Conservation (phyloP, 2,329 filamentous ascomycete species). For the Epichloe glyceriae region DNA sequence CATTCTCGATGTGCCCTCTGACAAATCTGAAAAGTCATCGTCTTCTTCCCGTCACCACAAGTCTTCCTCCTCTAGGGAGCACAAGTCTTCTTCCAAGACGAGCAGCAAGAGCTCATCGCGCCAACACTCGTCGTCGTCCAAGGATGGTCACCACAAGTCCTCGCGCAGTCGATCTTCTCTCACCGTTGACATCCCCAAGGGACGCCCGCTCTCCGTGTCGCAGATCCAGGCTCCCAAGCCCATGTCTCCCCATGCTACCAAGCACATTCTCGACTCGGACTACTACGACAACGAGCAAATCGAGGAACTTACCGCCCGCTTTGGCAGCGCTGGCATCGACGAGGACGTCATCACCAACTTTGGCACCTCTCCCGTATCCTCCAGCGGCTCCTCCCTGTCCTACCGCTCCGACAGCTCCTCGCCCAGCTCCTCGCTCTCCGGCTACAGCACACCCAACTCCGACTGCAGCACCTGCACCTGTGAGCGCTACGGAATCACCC, state of each 20-base stretch:
- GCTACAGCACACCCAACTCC: conserved; percentile 67
- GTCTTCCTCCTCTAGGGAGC: conserved; percentile 14
- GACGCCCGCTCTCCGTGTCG: conserved; percentile 74
- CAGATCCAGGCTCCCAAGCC: conserved; percentile 89
- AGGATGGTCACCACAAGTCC: conserved; percentile 28
- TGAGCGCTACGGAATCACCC: conserved; percentile 93
- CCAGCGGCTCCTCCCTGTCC: conserved; percentile 56
- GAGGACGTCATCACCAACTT: conserved; percentile 44
- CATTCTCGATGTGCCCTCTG: conserved; percentile 77
- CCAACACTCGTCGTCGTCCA: conserved; percentile 28
- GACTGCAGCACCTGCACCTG: conserved; percentile 76
- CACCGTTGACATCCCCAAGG: conserved; percentile 64
- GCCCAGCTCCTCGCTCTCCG: conserved; percentile 59
- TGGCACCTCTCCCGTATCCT: conserved; percentile 47
- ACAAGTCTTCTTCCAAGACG: conserved; percentile 24
- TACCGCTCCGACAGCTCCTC: conserved; percentile 63
- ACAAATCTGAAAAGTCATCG: conserved; percentile 26
- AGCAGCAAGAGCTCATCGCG: conserved; percentile 25
- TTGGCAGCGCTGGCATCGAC: conserved; percentile 48
- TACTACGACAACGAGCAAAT: conserved; percentile 61
- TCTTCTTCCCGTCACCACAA: conserved; percentile 25
- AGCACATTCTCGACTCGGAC: conserved; percentile 71
- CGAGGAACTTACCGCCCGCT: conserved; percentile 68
- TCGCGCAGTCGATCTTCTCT: conserved; percentile 36
- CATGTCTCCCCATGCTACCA: conserved; percentile 73